Evolutionary conservation across 495 filamentous ascomycete species (phyloP).

Genomic region (Aspergillus coremiiformis): DNA sequence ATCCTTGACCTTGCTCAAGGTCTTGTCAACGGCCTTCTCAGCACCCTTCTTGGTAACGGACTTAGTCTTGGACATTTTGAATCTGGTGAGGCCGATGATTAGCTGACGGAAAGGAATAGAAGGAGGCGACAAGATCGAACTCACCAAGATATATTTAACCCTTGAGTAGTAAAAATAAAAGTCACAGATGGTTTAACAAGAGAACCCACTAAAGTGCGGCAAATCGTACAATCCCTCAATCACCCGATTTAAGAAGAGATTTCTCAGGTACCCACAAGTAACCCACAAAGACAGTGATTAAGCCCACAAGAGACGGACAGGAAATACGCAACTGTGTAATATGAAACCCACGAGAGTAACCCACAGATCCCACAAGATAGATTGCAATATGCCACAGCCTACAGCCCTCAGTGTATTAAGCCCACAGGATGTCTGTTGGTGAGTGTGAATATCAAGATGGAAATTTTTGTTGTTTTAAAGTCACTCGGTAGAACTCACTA

Average conservation of each 20-base stretch:
- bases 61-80: slow-evolving; percentile 50
- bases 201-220: slow-evolving; percentile 27
- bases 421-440: slow-evolving; percentile 44
- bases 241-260: slow-evolving; percentile 30
- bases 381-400: slow-evolving; percentile 38
- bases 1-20: slow-evolving; percentile 47
- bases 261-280: slow-evolving; percentile 36
- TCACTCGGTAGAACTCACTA: slow-evolving; percentile 11
- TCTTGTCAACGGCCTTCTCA: slow-evolving; percentile 41
- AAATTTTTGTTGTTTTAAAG: slow-evolving; percentile 8
- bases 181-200: slow-evolving; percentile 16
- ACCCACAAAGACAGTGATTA: slow-evolving; percentile 43
- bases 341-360: slow-evolving; percentile 38
- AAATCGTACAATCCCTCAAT: slow-evolving; percentile 35
- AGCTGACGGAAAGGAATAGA: slow-evolving; percentile 8
- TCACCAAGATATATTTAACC: slow-evolving; percentile 1
- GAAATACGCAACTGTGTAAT: slow-evolving; percentile 39
- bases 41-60: slow-evolving; percentile 33
- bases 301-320: slow-evolving; percentile 42
- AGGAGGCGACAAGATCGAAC: not conserved
- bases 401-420: slow-evolving; percentile 45
- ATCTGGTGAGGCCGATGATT: slow-evolving; percentile 19
- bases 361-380: slow-evolving; percentile 40
- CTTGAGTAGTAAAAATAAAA: not conserved
- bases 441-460: slow-evolving; percentile 17